Evolutionary conservation across 495 filamentous ascomycete species (phyloP).

Genomic region (Aspergillus wentii): DNA sequence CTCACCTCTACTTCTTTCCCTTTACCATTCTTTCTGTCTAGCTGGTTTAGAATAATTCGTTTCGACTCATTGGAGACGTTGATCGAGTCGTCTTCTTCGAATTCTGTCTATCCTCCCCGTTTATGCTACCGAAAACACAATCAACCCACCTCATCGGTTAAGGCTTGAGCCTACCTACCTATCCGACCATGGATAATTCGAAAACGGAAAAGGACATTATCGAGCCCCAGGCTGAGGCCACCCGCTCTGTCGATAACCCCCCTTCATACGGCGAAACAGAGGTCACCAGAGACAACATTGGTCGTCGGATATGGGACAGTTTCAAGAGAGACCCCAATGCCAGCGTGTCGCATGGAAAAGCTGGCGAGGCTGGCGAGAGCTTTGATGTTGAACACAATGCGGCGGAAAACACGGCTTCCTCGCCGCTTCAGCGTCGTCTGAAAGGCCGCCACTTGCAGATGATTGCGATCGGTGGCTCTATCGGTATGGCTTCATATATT

Average conservation of each 20-base stretch:
- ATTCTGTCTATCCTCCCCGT: no score
- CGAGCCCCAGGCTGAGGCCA: constrained; percentile 20
- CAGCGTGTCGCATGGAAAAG: constrained; percentile 49
- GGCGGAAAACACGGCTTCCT: constrained; percentile 67
- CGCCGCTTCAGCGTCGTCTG: constrained; percentile 68
- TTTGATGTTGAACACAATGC: constrained; percentile 77
- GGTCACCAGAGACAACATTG: constrained; percentile 21
- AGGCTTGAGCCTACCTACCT: background rate
- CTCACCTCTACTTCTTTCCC: no score
- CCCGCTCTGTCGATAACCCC: constrained; percentile 19
- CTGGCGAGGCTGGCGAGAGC: constrained; percentile 55
- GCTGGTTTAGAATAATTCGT: no score
- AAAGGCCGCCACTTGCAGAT: constrained; percentile 90
- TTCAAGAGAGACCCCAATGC: constrained; percentile 77
- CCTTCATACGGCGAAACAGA: constrained; percentile 37
- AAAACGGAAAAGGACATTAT: constrained; percentile 36
- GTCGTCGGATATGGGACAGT: constrained; percentile 61
- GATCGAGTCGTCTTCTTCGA: no score
- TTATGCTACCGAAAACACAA: no score
- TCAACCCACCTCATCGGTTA: no score
- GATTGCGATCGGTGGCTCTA: constrained; percentile 95
- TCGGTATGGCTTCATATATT: constrained; percentile 52
- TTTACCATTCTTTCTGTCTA: no score
- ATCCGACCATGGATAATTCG: background rate
- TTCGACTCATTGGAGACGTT: no score